These are phyloP conservation scores for Holtermanniella nyarrowii DNA, from an alignment of 768 basidiomycete genomes.

Conservation along the genomic window DNA sequence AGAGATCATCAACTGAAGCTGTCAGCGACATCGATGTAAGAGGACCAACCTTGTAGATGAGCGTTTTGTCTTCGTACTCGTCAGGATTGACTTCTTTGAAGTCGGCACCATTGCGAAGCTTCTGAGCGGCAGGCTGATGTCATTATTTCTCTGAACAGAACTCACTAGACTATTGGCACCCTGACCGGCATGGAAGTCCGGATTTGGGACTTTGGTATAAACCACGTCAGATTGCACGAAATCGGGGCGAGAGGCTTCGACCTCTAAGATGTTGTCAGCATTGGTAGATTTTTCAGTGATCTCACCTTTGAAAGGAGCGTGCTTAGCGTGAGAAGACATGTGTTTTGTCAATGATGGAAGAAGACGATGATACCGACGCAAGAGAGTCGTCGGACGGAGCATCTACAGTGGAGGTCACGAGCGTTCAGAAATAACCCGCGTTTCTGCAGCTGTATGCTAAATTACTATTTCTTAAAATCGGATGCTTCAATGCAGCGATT, in stretches of 20 bases:
- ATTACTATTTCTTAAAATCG: too few species aligned
- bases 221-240: constrained; percentile 6
- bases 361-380: background rate
- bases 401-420: background rate
- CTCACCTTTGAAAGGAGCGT: background rate
- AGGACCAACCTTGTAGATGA: constrained; percentile 11
- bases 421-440: too few species aligned
- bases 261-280: constrained; percentile 20
- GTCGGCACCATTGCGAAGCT: constrained; percentile 6
- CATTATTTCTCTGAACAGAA: background rate
- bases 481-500: too few species aligned
- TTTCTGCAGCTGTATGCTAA: too few species aligned
- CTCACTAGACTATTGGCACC: constrained; percentile 21
- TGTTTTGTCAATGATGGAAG: too few species aligned
- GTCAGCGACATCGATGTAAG: background rate
- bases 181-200: constrained; percentile 14
- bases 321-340: background rate
- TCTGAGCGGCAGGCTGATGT: constrained; percentile 6
- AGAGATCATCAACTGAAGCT: constrained; percentile 19
- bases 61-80: constrained; percentile 1
- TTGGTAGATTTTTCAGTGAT: constrained; percentile 6
- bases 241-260: constrained; percentile 18
- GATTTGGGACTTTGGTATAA: constrained; percentile 15
- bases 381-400: background rate
- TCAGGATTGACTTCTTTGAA: constrained; percentile 11